Percentiles rank a stretch among this genome's conserved stretches.
Evolutionary conservation across 2,329 filamentous ascomycete genomes (phyloP).

Genomic region (Teratosphaeria viscida): DNA sequence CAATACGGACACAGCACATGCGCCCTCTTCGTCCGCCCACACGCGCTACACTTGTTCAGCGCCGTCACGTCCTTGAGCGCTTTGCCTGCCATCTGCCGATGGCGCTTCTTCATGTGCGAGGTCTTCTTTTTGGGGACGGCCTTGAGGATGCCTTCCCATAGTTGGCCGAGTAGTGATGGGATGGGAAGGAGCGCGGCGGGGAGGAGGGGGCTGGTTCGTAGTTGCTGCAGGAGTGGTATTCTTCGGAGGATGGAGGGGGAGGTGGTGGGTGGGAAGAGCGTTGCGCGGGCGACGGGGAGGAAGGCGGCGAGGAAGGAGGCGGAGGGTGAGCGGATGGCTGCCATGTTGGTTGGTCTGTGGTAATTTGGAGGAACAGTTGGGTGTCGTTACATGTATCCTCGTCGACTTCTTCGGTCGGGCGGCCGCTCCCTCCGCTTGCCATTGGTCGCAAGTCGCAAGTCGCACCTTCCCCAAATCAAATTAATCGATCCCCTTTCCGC

Average conservation of each 20-base stretch:
- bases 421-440: neutral
- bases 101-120: constrained; percentile 88
- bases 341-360: constrained; percentile 20
- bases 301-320: constrained; percentile 40
- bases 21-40: constrained; percentile 76
- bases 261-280: constrained; percentile 26
- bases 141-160: constrained; percentile 86
- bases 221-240: constrained; percentile 34
- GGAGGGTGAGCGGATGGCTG: constrained; percentile 28
- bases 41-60: constrained; percentile 80
- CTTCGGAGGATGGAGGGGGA: constrained; percentile 36
- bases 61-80: constrained; percentile 81
- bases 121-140: constrained; percentile 99
- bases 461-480: neutral
- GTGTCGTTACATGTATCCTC: neutral
- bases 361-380: neutral
- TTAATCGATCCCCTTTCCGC: neutral
- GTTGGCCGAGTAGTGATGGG: constrained; percentile 61
- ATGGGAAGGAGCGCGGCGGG: constrained; percentile 52
- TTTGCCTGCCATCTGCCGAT: constrained; percentile 91
- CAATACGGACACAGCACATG: constrained; percentile 85
- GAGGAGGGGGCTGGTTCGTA: constrained; percentile 33
- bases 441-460: neutral
- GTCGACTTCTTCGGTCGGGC: neutral
- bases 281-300: constrained; percentile 40